These are phyloP conservation scores for Candida mesenterica DNA, from an alignment of 1,139 yeast species.

Conservation along the genomic window DNA sequence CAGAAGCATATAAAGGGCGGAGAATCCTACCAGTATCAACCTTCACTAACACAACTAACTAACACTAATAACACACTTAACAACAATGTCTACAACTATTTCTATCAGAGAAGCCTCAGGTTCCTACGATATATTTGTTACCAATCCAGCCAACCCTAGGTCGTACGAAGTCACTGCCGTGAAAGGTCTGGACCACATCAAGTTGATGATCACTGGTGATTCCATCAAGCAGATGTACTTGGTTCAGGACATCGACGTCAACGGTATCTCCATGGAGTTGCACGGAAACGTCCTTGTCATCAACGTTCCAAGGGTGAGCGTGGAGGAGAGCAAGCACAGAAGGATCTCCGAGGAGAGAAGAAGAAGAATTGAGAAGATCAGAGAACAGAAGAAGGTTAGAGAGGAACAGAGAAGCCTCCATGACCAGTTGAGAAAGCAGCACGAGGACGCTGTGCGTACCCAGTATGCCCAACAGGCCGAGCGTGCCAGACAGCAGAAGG, in stretches of 20 bases:
- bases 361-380: conserved; percentile 2
- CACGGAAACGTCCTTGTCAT: conserved; percentile 6
- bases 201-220: conserved; percentile 9
- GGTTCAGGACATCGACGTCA: conserved; percentile 7
- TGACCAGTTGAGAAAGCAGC: conserved; percentile 1
- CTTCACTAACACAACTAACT: no score
- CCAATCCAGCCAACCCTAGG: conserved; percentile 6
- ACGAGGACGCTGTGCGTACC: neutral
- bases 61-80: no score
- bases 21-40: no score
- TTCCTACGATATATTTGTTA: conserved; percentile 6
- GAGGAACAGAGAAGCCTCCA: neutral
- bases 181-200: conserved; percentile 5
- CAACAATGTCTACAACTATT: no score
- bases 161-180: conserved; percentile 9
- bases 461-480: conserved; percentile 2
- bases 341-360: neutral
- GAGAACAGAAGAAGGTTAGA: conserved; percentile 4
- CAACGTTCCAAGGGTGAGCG: conserved; percentile 1
- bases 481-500: neutral
- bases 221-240: conserved; percentile 2
- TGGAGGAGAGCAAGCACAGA: neutral
- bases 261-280: conserved; percentile 6
- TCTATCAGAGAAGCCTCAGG: conserved; percentile 4
- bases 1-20: no score